Base-by-base conservation (phyloP, 805 yeast species). In the Barnettozyma pratensis region DNA sequence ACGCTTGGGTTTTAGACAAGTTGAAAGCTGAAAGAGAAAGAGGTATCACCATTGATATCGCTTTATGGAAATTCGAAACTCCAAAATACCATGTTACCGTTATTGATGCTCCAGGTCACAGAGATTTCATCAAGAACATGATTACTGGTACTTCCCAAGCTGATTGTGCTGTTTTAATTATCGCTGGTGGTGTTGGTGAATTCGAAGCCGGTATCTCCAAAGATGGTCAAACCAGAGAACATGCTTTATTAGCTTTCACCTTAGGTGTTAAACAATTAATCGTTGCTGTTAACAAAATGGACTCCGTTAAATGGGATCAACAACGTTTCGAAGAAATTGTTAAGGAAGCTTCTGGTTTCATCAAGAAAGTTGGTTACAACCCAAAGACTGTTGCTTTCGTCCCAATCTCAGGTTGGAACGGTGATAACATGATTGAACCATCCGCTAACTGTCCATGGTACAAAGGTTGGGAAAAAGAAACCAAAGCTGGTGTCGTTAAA, bases 1-100 rank as follows among this genome's bases (percentile, higher is more conserved):
- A 87, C 92, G 96, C 96, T 72, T 87, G 96, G 96, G 96, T 88
- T 68, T 79, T 87, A 70, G 96, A 88, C 83, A 88, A 88, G 78
- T 80, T 88, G 69, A 87, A 87, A 89, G 92, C 95, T 71, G 96
- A 88, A 81, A 85, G 96, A 80, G 96, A 87, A 78, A 87, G 96
- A 83, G 96, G 96, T 87, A 87, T 87, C 85, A 87, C 96, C 75
- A 87, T 87, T 67, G 95, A 87, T 75, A 87, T 87, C 68, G 95
- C 96, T 75, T 81, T 87, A 72, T 85, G 95, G 94, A 87, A 87
- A 80, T 87, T 87, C 87, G 92, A 86, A 79, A 87, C 95, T 75
- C 94, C 95, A 71, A 87, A 85, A 77, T 87, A 83, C 87, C 80
- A 85, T 72, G 95, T 87, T 69, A 87, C 96, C 69, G 94, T 87